These are phyloP conservation scores for Dillenia turbinata DNA, from an alignment of 164 flowering plant genomes.

Conservation along the genomic window DNA sequence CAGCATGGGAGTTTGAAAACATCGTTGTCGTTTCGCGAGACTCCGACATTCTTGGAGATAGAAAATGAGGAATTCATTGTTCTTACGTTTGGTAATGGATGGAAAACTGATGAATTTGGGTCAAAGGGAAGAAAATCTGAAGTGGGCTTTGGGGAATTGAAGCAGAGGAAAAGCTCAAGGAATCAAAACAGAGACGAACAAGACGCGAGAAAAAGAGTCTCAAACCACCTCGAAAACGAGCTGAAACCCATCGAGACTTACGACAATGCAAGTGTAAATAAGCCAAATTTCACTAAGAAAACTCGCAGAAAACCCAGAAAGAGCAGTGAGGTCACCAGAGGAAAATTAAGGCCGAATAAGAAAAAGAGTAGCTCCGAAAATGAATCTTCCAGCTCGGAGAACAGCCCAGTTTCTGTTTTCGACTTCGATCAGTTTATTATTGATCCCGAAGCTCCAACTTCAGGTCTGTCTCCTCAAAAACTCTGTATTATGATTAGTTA, in stretches of 20 bases:
- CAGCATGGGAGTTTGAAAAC: constrained; percentile 22
- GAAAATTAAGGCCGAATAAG: constrained; percentile 14
- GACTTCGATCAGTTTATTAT: constrained; percentile 34
- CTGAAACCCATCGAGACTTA: too few species aligned
- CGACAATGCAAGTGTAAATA: too few species aligned
- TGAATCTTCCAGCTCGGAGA: constrained; percentile 29
- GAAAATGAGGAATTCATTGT: constrained; percentile 45
- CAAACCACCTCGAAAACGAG: too few species aligned
- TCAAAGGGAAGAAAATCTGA: constrained; percentile 19
- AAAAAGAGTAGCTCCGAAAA: constrained; percentile 6
- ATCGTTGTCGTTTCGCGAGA: constrained; percentile 27
- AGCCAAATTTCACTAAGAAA: too few species aligned
- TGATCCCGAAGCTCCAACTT: constrained; percentile 22
- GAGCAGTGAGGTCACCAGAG: not conserved
- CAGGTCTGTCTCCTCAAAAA: constrained; percentile 32
- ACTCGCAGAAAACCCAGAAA: too few species aligned
- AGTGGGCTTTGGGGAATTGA: constrained; percentile 27
- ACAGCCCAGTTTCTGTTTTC: constrained; percentile 63
- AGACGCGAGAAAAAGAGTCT: not conserved
- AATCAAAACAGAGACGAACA: constrained; percentile 8
- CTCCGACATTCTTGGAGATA: constrained; percentile 27
- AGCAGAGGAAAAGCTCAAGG: constrained; percentile 16
- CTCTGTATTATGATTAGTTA: too few species aligned
- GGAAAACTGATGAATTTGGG: constrained; percentile 12
- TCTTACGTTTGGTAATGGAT: constrained; percentile 51